These are phyloP conservation scores for Diaporthe vaccinii DNA, from an alignment of 2,329 filamentous ascomycete genomes.

Conservation along the genomic window DNA sequence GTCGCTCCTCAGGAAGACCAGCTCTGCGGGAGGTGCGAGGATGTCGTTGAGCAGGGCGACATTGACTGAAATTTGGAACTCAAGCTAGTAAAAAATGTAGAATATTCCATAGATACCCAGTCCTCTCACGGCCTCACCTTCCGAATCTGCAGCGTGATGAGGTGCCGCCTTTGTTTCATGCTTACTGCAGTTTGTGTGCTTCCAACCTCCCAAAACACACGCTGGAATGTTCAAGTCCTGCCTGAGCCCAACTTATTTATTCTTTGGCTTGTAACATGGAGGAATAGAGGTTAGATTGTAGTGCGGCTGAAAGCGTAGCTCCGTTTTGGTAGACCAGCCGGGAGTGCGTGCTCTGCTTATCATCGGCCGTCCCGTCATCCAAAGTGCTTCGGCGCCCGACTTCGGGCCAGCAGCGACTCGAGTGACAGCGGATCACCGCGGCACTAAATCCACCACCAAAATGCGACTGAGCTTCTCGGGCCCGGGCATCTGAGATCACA, in stretches of 20 bases:
- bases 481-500: background rate
- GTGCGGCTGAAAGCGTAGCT: background rate
- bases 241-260: background rate
- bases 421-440: constrained; percentile 23
- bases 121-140: background rate
- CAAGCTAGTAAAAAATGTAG: background rate
- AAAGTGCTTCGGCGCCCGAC: constrained; percentile 30
- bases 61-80: background rate
- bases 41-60: constrained; percentile 63
- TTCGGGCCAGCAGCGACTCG: constrained; percentile 38
- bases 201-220: background rate
- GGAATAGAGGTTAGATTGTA: no score
- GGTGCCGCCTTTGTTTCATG: background rate
- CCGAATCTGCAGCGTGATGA: background rate
- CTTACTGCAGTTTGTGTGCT: background rate
- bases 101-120: constrained; percentile 26
- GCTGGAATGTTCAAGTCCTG: no score
- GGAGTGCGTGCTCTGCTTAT: constrained; percentile 1
- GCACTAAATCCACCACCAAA: constrained; percentile 10
- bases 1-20: constrained; percentile 74
- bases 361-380: constrained; percentile 1
- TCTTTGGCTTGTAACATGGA: background rate
- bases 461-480: constrained; percentile 2
- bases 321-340: background rate
- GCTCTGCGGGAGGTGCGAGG: constrained; percentile 81